Evolutionary conservation across 163 green algal genomes (phyloP), one percentile per base, ranked within the genome.

Genomic region (Chlamydomonas reinhardtii): DNA sequence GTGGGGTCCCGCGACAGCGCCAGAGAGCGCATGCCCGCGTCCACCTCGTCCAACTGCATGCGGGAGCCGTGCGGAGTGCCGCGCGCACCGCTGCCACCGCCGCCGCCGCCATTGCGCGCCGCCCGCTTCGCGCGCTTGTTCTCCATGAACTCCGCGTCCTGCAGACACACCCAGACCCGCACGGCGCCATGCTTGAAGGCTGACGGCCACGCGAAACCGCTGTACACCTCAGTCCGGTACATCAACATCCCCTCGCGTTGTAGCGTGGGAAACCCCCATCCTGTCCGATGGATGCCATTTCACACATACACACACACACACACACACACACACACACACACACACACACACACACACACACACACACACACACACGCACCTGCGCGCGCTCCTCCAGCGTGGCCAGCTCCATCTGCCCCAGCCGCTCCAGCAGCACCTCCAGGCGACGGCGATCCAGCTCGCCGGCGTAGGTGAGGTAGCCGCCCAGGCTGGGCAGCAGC

Each of bases 61-160:
- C 54, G 70, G 29, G n/a, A 22, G 25, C 71, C 37, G 3, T 27
- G 29, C 29, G 64, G 22, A 29, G 64, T 24, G 64, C 29, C 64
- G 29, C 48, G 6, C 4, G 24, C 61, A 12, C 61, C 61, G 29
- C 15, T 43, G 31, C 27, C 14, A n/a, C 29, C 29, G 25, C 76
- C 84, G 35, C 59, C 54, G 11, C 61, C 43, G 20, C 52, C 84
- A n/a, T 68, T 66, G 64, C 77, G 85, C 0, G 78, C 89, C 29
- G 77, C 83, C 31, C 91, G 86, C 81, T 92, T 92, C n/a, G 56
- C 69, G 6, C 89, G 87, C 90, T 95, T 95, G 35, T 76, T 75
- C 85, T 97, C 94, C 88, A 96, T 95, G 61, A 89, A 93, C 86
- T 97, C 94, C 2, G 95, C 95, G 80, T 98, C 95, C 94, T 97